Evolutionary conservation across 73 alveolate genomes (phyloP).

Genomic region (Tetrahymena elliotti): DNA sequence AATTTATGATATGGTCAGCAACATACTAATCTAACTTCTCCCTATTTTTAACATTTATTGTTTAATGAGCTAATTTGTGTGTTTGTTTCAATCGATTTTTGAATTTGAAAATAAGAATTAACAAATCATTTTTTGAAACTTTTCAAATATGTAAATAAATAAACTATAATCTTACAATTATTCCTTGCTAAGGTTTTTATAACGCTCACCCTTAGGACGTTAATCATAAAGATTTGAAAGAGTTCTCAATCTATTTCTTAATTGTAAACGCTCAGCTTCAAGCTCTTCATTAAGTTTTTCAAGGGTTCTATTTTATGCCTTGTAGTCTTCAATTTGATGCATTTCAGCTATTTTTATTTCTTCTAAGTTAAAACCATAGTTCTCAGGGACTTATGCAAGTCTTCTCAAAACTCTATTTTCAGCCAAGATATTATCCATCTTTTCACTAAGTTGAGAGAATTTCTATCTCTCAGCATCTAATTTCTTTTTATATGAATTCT

Average conservation of each 20-base stretch:
- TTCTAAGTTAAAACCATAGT: conserved; percentile 79
- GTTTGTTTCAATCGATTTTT: not conserved
- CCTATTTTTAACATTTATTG: not conserved
- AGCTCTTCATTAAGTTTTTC: conserved; percentile 89
- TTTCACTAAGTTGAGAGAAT: conserved; percentile 9
- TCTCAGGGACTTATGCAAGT: conserved; percentile 92
- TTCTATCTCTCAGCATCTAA: conserved; percentile 28
- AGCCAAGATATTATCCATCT: conserved; percentile 35
- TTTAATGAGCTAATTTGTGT: not conserved
- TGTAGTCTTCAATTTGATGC: conserved; percentile 88
- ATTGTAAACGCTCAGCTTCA: conserved; percentile 80
- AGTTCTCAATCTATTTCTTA: conserved; percentile 27
- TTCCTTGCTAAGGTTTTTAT: not conserved
- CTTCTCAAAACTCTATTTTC: conserved; percentile 92
- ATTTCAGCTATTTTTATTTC: conserved; percentile 81
- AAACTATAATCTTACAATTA: not conserved
- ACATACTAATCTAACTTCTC: not conserved
- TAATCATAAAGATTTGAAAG: not conserved
- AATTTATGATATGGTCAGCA: not conserved
- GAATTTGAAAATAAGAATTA: too few species aligned
- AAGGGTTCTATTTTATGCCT: conserved; percentile 79
- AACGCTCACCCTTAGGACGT: not conserved
- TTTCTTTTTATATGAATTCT: conserved; percentile 18
- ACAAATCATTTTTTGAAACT: too few species aligned
- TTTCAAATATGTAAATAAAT: too few species aligned